These are phyloP conservation scores for Alternaria conjuncta DNA, from an alignment of 2,329 filamentous ascomycete genomes.

Conservation along the genomic window DNA sequence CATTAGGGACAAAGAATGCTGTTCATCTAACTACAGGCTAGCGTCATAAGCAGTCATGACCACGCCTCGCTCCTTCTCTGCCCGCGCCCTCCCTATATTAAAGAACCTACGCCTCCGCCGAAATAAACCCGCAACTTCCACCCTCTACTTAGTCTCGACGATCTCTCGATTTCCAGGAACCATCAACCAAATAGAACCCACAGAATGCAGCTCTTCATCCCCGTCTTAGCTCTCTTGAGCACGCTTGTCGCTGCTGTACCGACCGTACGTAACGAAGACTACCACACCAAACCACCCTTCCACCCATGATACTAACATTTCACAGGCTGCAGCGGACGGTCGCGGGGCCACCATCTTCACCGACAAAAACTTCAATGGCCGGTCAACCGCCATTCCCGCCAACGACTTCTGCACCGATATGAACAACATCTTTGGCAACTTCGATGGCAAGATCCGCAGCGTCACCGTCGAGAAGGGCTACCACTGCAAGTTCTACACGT, in stretches of 20 bases:
- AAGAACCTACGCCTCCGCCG: not conserved
- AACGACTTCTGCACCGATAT: slow-evolving; percentile 22
- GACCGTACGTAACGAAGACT: not conserved
- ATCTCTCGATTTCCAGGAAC: not conserved
- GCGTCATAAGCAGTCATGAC: not conserved
- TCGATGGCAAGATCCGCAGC: slow-evolving; percentile 22
- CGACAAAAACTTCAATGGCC: slow-evolving; percentile 3
- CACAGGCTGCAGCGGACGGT: not conserved
- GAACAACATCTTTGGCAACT: slow-evolving; percentile 25
- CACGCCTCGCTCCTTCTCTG: not conserved
- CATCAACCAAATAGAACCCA: not conserved
- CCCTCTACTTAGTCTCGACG: not conserved
- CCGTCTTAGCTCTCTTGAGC: slow-evolving; percentile 17
- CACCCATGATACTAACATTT: not conserved
- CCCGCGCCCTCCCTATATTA: not conserved
- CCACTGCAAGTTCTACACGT: slow-evolving; percentile 30
- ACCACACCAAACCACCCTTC: not conserved
- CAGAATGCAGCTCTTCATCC: slow-evolving; percentile 20
- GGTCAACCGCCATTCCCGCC: slow-evolving; percentile 15
- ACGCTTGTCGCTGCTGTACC: slow-evolving; percentile 11
- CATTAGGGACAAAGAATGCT: not conserved
- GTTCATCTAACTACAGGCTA: not conserved
- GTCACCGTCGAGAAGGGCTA: slow-evolving; percentile 20
- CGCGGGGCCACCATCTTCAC: slow-evolving; percentile 22
- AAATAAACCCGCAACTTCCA: not conserved